Evolutionary conservation across 805 yeast genomes (phyloP), one percentile per base, ranked within the genome.

Genomic region (Kockiozyma suomiensis): DNA sequence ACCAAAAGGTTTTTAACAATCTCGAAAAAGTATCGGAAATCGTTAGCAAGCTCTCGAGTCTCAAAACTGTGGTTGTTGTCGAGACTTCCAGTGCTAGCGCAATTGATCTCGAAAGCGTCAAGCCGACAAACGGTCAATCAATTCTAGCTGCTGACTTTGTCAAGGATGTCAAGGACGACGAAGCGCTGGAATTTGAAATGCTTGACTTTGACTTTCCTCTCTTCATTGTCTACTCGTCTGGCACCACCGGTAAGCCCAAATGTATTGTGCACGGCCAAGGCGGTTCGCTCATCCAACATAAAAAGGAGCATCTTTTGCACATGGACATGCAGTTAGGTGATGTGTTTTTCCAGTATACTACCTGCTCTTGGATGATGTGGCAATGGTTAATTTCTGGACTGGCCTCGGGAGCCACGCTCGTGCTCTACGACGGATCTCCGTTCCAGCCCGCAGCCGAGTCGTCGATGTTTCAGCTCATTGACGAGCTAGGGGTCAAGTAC

Each of bases 361-460:
- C 69, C 12, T 66, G 69, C 58, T 66, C 69, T 23, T 66, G 69
- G 69, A 66, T 66, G 69, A 66, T 66, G 69, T 66, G 69, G 69
- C 69, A 66, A 28, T 66, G 69, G 69, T 61, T 63, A n/a, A 65
- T 66, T 17, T 63, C 68, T 12, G 69, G 68, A 5, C 62, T 66
- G 5, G 68, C 68, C 4, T 66, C 69, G 1, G 67, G 68, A 6
- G 67, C 69, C 8, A 65, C 68, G 2, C 13, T 66, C 13, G 69
- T 63, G 4, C 54, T 66, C 25, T 66, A 65, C 52, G 69, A 66
- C 47, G 69, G 69, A 15, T 66, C 69, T 32, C 69, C 69, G 10
- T 66, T 66, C 48, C 58, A 55, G 43, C 69, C 69, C 3, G 15
- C 28, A 21, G 69, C 67, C 2, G 68, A 64, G 17, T 21, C 17